Percentiles rank a stretch among this genome's conserved stretches.
Evolutionary conservation across 352 stramenopile species (phyloP).

Genomic region (Plasmopara halstedii): DNA sequence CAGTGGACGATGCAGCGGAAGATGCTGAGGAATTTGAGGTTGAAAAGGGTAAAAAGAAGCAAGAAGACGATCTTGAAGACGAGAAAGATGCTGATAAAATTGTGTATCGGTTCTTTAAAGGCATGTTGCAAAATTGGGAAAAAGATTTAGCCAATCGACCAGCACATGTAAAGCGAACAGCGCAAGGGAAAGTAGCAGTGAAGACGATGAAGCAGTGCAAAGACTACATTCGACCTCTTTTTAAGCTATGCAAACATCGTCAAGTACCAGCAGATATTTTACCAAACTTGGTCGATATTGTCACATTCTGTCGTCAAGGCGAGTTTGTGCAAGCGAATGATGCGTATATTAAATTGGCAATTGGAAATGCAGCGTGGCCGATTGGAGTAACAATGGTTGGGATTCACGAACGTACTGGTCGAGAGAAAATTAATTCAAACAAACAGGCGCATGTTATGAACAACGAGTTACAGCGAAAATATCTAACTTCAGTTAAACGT

Average conservation of each 20-base stretch:
- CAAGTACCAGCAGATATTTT: slow-evolving; percentile 86
- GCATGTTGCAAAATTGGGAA: slow-evolving; percentile 92
- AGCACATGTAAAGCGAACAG: slow-evolving; percentile 85
- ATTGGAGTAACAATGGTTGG: slow-evolving; percentile 99
- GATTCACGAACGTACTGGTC: slow-evolving; percentile 94
- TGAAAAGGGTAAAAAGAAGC: slow-evolving; percentile 2
- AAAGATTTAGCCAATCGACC: slow-evolving; percentile 78
- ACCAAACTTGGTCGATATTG: slow-evolving; percentile 89
- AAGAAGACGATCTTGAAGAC: slow-evolving; percentile 23
- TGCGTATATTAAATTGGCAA: slow-evolving; percentile 96
- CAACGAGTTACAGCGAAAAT: slow-evolving; percentile 97
- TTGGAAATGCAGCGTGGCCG: slow-evolving; percentile 97
- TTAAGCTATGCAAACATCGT: slow-evolving; percentile 94
- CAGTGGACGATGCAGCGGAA: slow-evolving; percentile 35
- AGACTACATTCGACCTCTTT: slow-evolving; percentile 97
- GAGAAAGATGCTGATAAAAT: slow-evolving; percentile 50
- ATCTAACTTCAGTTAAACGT: slow-evolving; percentile 97
- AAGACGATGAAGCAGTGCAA: slow-evolving; percentile 99
- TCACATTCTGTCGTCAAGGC: slow-evolving; percentile 89
- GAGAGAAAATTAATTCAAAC: slow-evolving; percentile 94
- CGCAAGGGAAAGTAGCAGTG: slow-evolving; percentile 90
- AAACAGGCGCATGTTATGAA: slow-evolving; percentile 99
- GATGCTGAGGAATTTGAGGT: slow-evolving; percentile 24
- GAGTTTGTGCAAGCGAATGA: slow-evolving; percentile 96
- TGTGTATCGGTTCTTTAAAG: slow-evolving; percentile 92